phyloP scores from a whole-genome alignment of 108 stramenopile genomes.

The Fistulifera pelliculosa region DNA sequence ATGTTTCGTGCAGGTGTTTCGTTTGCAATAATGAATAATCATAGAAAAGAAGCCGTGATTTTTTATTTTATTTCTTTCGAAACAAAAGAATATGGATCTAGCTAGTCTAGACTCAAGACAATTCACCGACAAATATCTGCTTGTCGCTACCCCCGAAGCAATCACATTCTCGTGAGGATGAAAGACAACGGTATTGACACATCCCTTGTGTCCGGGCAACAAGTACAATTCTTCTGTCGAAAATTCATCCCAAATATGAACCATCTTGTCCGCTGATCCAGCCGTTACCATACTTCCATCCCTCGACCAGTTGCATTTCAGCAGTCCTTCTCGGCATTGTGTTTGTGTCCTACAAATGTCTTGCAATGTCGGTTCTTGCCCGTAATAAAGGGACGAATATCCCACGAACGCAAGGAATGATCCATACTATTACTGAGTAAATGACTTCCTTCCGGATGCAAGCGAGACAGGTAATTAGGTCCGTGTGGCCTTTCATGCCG shows the following conservation, averaged over 20 bases:
- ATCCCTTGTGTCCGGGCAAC: conserved; percentile 79
- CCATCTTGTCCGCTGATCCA: conserved; percentile 75
- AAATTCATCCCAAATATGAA: conserved; percentile 86
- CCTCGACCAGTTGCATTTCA: conserved; percentile 80
- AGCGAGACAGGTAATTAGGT: conserved; percentile 76
- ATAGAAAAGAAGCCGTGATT: no score
- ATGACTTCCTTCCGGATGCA: conserved; percentile 65
- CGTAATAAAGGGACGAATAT: conserved; percentile 63
- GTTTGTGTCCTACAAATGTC: conserved; percentile 59
- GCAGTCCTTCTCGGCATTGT: conserved; percentile 78
- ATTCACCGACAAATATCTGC: conserved; percentile 55
- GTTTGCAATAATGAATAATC: no score
- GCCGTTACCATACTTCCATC: conserved; percentile 78
- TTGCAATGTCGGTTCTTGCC: conserved; percentile 37
- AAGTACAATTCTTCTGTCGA: conserved; percentile 75
- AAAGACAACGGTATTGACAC: conserved; percentile 77
- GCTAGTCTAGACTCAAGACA: conserved; percentile 15
- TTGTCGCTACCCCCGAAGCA: conserved; percentile 52
- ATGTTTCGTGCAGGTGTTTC: no score
- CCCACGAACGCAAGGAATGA: conserved; percentile 58
- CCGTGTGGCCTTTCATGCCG: conserved; percentile 67
- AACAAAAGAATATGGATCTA: no score
- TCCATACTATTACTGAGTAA: conserved; percentile 85
- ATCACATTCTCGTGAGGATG: conserved; percentile 56
- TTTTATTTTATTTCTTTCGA: no score